Evolutionary conservation across 257 asterid species (phyloP).

Genomic region (Buddleja alternifolia): DNA sequence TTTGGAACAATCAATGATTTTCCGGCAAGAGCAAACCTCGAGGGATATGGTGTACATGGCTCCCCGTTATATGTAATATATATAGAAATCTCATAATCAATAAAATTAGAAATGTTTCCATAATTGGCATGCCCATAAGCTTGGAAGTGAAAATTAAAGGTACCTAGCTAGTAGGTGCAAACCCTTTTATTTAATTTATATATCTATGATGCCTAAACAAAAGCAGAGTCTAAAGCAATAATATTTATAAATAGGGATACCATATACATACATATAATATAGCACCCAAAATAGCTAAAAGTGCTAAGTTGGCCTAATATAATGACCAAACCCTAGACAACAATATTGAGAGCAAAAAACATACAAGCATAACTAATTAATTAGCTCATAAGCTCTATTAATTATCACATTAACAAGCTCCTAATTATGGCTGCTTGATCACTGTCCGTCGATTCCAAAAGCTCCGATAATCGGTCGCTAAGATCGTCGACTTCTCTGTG

Average conservation of each 20-base stretch:
- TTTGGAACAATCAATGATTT: no score
- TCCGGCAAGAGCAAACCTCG: no score
- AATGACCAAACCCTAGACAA: conserved; percentile 61
- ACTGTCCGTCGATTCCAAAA: conserved; percentile 76
- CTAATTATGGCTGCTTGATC: conserved; percentile 92
- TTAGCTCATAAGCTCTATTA: neutral
- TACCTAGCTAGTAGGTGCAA: conserved; percentile 10
- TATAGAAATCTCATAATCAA: neutral
- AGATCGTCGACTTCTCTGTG: conserved; percentile 89
- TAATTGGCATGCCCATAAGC: conserved; percentile 29
- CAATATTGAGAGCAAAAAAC: conserved; percentile 11
- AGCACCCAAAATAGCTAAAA: conserved; percentile 36
- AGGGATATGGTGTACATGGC: no score
- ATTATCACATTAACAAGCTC: conserved; percentile 76
- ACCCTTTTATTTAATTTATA: conserved; percentile 13
- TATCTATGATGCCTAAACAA: conserved; percentile 9
- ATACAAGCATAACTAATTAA: neutral
- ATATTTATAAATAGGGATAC: conserved; percentile 28
- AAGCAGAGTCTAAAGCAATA: conserved; percentile 25
- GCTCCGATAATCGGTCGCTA: conserved; percentile 80
- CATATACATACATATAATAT: neutral
- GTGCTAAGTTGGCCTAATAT: conserved; percentile 56
- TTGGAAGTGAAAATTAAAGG: conserved; percentile 24
- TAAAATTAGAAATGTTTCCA: conserved; percentile 1
- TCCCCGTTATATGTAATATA: neutral